Conservation (phyloP, 192 early-diverging fungal species). For the Allomyces arbusculus region DNA sequence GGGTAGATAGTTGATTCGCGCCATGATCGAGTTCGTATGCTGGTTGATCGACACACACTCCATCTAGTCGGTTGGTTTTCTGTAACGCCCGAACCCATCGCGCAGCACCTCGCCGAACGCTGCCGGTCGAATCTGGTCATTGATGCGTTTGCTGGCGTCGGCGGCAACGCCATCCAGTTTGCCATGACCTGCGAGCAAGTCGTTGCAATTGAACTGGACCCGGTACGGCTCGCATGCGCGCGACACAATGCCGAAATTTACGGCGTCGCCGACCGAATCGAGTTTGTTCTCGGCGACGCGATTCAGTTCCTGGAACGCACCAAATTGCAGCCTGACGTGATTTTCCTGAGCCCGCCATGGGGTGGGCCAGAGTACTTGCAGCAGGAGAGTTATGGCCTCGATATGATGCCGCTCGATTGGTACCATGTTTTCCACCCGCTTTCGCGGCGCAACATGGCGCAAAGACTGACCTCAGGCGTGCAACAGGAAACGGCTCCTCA, state of each 20-base stretch:
- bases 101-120: slow-evolving; percentile 51
- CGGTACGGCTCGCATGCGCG: slow-evolving; percentile 55
- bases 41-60: neutral
- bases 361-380: slow-evolving; percentile 27
- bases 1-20: slow-evolving; percentile 15
- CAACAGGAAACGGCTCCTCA: neutral
- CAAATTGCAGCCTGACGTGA: slow-evolving; percentile 51
- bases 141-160: slow-evolving; percentile 89
- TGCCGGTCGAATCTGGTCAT: slow-evolving; percentile 44
- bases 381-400: neutral
- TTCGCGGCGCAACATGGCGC: too few relatives aligned
- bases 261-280: slow-evolving; percentile 74
- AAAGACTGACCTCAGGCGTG: too few relatives aligned
- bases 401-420: neutral
- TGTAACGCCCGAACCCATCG: slow-evolving; percentile 80
- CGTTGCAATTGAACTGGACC: slow-evolving; percentile 82
- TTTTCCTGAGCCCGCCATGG: slow-evolving; percentile 93
- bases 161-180: slow-evolving; percentile 94
- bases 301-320: slow-evolving; percentile 40
- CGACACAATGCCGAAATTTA: slow-evolving; percentile 72
- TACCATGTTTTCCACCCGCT: too few relatives aligned
- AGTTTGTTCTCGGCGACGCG: slow-evolving; percentile 70
- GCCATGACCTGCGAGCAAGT: slow-evolving; percentile 69
- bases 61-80: slow-evolving; percentile 72
- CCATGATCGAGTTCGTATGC: neutral